These are phyloP conservation scores for Pseudogymnoascus sp. DNA, from an alignment of 2,329 filamentous ascomycete genomes.

Conservation along the genomic window DNA sequence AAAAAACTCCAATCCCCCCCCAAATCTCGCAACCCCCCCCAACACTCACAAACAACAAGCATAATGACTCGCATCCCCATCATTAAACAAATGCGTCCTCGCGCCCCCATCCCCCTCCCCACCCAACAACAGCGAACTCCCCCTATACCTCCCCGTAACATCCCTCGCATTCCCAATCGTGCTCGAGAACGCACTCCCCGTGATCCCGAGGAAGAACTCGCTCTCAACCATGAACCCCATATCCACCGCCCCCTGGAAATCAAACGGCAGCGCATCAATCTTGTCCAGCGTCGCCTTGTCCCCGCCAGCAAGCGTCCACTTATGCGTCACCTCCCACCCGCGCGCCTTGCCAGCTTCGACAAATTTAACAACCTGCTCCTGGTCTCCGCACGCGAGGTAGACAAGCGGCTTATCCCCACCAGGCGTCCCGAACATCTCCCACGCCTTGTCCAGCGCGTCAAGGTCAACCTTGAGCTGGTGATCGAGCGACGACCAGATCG, in stretches of 20 bases:
- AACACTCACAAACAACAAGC: slow-evolving; percentile 26
- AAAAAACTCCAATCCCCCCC: background rate
- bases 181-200: slow-evolving; percentile 29
- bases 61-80: slow-evolving; percentile 26
- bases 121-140: slow-evolving; percentile 23
- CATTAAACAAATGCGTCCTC: slow-evolving; percentile 28
- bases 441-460: slow-evolving; percentile 28
- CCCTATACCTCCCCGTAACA: slow-evolving; percentile 28
- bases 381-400: slow-evolving; percentile 31
- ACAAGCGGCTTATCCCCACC: slow-evolving; percentile 23
- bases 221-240: slow-evolving; percentile 27
- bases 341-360: slow-evolving; percentile 22
- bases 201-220: slow-evolving; percentile 29
- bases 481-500: slow-evolving; percentile 30
- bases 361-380: slow-evolving; percentile 27
- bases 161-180: slow-evolving; percentile 29
- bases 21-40: background rate
- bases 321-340: slow-evolving; percentile 31
- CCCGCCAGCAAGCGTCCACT: slow-evolving; percentile 24
- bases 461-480: slow-evolving; percentile 29
- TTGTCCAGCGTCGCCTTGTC: slow-evolving; percentile 16
- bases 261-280: slow-evolving; percentile 27
- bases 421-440: slow-evolving; percentile 21
- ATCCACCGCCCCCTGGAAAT: slow-evolving; percentile 31
- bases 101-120: slow-evolving; percentile 25